Base-by-base conservation (phyloP, 2,329 filamentous ascomycete genomes). In the Reticulascus tulasneorum region DNA sequence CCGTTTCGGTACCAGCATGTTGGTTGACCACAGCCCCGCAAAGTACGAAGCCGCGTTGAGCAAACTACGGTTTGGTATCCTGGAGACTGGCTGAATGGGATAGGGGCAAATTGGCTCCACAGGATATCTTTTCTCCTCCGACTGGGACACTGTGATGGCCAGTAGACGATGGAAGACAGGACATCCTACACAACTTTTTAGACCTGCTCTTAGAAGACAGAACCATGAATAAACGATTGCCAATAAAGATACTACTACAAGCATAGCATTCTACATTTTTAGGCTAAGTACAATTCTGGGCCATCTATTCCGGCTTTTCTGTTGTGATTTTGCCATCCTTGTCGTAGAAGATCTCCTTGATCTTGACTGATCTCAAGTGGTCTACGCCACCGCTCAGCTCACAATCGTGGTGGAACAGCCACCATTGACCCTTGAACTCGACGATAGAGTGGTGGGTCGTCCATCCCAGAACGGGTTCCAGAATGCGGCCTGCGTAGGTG, bases 401-500 rank as follows among this genome's bases (percentile, higher is more conserved):
- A 41, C 79, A 79, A 62, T 89, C 85, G 54, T 89, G 85, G 55
- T 88, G 79, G 56, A 89, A 89, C 38, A 90, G 56, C 59, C 77
- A 89, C 77, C 84, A 88, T 46, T 71, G 75, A 5, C 74, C 81
- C 59, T 77, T 56, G 52, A 84, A 86, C 66, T 88, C 82, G 9
- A 82, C 82, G 47, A 90, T 82, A 4, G 79, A 85, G 57, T 89
- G 85, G 61, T 89, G 85, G 36, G 85, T 90, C 27, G 85, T 89
- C 85, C 85, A 90, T 2, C 85, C 84, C 18, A 84, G 58, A 6
- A 90, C 85, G 0, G 84, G 85, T 66, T 88, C 83, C 31, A 90
- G 57, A 36, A 90, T 82, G 29, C 77, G 64, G 0, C 85, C 84
- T 0, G 68, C 72, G 44, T 87, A 89, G 2, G 77, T 84, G 49